Evolutionary conservation across 2,329 filamentous ascomycete species (phyloP), one percentile per base, ranked within the genome.

Genomic region (Ophiostoma tasmaniense): DNA sequence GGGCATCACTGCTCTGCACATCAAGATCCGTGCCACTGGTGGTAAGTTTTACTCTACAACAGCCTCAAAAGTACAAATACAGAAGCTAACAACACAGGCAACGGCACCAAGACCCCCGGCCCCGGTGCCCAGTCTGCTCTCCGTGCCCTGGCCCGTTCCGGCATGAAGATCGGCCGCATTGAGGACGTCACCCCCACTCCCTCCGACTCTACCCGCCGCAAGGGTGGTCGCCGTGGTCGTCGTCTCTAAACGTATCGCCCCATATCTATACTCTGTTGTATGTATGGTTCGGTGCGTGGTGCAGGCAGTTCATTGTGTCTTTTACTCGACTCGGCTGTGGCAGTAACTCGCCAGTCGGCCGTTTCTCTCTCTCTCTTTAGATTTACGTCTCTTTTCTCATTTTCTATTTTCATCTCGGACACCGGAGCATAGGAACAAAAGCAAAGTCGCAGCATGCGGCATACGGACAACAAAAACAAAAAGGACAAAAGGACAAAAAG

Each of bases 211-310:
- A 99, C 95, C 80, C 92, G 95, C 85, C 93, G 94, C 87, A 99
- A 99, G 93, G 95, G 95, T 87, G 95, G 95, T 97, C 93, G 95
- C 85, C 94, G 95, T 91, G 95, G 95, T 98, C 95, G 95, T 86
- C 94, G 95, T 97, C 91, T 99, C 84, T 99, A 87, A 91, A 64
- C 66, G 67, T 17, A 11, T 67, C 64, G 65, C 10, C 17, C 22
- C 35, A 22, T 20, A 13, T 35, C 1, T 59, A 25, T 25, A 22
- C 50, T 6, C 25, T n/a, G 6, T 20, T n/a, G 20, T 45, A 45
- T 45, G 2, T 45, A 11, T 64, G 61, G 61, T 39, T 20, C 20
- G 30, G 61, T 25, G 62, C 62, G 62, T 35, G n/a, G 50, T 25
- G 33, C 13, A 20, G 67, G 28, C 28, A 61, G 10, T 20, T 35